Conservation (phyloP, 1,139 yeast genomes). For the Petasospora rhodanensis region DNA sequence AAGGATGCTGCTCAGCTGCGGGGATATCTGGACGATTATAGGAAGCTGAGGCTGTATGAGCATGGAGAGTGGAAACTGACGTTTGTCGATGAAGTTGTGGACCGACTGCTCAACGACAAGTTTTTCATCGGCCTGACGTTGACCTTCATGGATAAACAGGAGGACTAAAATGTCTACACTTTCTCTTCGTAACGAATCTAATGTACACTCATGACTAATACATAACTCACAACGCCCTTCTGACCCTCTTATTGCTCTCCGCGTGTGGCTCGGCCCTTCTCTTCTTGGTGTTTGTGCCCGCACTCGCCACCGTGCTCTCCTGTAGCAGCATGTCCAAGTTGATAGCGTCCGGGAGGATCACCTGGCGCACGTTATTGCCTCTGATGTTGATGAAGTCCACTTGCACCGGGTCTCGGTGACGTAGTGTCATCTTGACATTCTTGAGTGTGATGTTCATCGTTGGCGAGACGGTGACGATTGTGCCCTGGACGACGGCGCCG, state of each 20-base stretch:
- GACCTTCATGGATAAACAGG: constrained; percentile 32
- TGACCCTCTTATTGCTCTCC: constrained; percentile 26
- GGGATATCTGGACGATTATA: constrained; percentile 39
- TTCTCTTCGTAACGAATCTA: background rate
- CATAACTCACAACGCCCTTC: constrained; percentile 24
- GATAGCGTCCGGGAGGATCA: constrained; percentile 81
- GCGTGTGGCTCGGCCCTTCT: constrained; percentile 23
- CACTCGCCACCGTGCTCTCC: constrained; percentile 29
- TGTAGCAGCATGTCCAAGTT: constrained; percentile 74
- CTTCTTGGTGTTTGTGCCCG: constrained; percentile 25
- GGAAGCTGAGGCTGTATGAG: constrained; percentile 37
- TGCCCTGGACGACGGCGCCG: constrained; percentile 71
- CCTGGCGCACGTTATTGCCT: constrained; percentile 86
- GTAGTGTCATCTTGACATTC: constrained; percentile 72
- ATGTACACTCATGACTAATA: constrained; percentile 9
- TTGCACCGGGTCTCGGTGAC: constrained; percentile 65
- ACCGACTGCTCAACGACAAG: constrained; percentile 38
- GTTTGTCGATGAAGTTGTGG: constrained; percentile 50
- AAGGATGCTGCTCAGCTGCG: constrained; percentile 37
- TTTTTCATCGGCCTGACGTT: constrained; percentile 47
- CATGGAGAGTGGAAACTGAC: constrained; percentile 30
- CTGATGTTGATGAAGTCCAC: constrained; percentile 81
- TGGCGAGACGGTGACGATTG: constrained; percentile 79
- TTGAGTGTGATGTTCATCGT: constrained; percentile 87
- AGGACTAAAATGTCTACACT: background rate